These are phyloP conservation scores for Picochlorum sp. DNA, from an alignment of 139 green algal species.

Conservation along the genomic window DNA sequence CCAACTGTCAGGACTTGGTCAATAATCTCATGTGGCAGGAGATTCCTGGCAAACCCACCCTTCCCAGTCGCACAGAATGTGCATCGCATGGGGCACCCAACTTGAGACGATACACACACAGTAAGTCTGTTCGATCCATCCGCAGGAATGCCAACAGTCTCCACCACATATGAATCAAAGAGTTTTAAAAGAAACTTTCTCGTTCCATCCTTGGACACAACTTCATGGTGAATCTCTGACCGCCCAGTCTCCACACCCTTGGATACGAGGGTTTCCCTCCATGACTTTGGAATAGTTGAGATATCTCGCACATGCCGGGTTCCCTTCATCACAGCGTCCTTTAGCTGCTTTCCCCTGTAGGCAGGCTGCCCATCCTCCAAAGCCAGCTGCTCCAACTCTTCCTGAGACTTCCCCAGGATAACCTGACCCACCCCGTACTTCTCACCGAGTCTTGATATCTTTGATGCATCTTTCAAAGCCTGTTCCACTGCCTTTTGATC, in stretches of 20 bases:
- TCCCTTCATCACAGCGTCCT: slow-evolving; percentile 50
- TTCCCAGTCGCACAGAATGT: slow-evolving; percentile 97
- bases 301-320: slow-evolving; percentile 42
- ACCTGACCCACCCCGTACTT: slow-evolving; percentile 29
- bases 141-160: slow-evolving; percentile 72
- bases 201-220: slow-evolving; percentile 63
- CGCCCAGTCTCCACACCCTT: slow-evolving; percentile 52
- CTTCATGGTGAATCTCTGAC: slow-evolving; percentile 51
- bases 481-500: slow-evolving; percentile 30
- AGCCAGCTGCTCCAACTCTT: slow-evolving; percentile 46
- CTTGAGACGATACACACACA: slow-evolving; percentile 91
- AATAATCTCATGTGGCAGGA: slow-evolving; percentile 86
- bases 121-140: slow-evolving; percentile 57
- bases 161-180: slow-evolving; percentile 75
- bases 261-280: slow-evolving; percentile 37
- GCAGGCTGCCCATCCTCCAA: slow-evolving; percentile 29
- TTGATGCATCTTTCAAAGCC: slow-evolving; percentile 28
- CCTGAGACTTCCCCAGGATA: slow-evolving; percentile 38
- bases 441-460: slow-evolving; percentile 11
- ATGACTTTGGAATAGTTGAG: slow-evolving; percentile 48
- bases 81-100: slow-evolving; percentile 95
- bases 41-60: slow-evolving; percentile 90
- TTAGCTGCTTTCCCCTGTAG: slow-evolving; percentile 64
- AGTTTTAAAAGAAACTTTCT: slow-evolving; percentile 90
- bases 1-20: slow-evolving; percentile 75